Base-by-base conservation (phyloP, 1,139 yeast species). In the Candida tetrigidarum region DNA sequence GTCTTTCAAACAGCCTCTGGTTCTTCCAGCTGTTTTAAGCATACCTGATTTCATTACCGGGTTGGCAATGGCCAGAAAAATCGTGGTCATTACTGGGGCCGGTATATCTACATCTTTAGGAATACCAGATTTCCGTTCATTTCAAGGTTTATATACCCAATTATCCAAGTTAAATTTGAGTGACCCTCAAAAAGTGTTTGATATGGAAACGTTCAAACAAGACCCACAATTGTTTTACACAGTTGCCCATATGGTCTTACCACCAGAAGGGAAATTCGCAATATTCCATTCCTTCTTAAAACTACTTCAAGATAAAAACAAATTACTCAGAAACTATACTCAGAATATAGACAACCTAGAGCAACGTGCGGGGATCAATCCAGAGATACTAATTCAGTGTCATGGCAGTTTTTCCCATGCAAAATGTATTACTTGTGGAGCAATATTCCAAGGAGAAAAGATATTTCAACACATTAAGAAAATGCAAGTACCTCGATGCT, bases 351-450 rank as follows among this genome's bases (percentile, higher is more conserved):
- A 92, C 64, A 89, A 91, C 60, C 65, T 92, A 48, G 98, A 92
- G 66, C 79, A 84, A 20, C 80, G 81, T 54, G 96, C 89, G 0
- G 97, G 97, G 1, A 76, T 92, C 3, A 63, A 71, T 4, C 68
- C 75, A 1, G 89, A 84, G 3, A 84, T 81, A 55, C 64, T 88
- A 48, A 87, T 92, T 15, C 97, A 91, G 63, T 92, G 98, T 58
- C 98, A 92, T 64, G 98, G 98, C 1, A 88, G 96, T 2, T 91
- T 92, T 66, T 96, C 96, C 0, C 77, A 80, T 1, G 97, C 96
- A 6, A 81, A 92, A 3, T 92, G 97, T 61, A 78, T 84, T 25
- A 84, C 95, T 2, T 92, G 97, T 60, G 77, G 80, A 42, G 78
- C 78, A 61, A 71, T 76, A 57, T 80, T 84, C 7, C 77, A 80